phyloP scores from a whole-genome alignment of 106 monocot genomes.

The Dendrobium chrysotoxum region DNA sequence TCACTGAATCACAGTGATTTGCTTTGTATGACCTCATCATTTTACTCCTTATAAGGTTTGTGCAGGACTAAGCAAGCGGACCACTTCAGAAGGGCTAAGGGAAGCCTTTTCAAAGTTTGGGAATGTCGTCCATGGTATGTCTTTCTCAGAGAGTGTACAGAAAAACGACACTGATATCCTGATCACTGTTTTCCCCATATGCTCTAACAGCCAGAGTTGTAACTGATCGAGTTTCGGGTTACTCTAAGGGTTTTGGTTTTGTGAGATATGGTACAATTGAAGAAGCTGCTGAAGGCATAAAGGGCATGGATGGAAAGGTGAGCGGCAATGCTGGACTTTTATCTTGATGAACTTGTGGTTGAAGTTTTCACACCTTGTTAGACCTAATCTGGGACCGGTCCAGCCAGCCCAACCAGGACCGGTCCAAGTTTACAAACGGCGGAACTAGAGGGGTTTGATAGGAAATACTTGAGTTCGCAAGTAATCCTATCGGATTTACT shows the following conservation, averaged over 20 bases:
- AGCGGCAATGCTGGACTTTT: neutral
- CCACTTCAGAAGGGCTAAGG: constrained; percentile 61
- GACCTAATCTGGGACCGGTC: no score
- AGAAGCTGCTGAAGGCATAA: constrained; percentile 52
- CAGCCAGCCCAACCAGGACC: no score
- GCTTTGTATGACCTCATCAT: neutral
- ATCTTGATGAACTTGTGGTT: neutral
- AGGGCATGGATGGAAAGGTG: constrained; percentile 79
- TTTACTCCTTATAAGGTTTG: neutral
- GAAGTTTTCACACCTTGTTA: neutral
- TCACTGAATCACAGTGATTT: neutral
- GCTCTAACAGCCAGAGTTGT: constrained; percentile 49
- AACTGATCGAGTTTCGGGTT: constrained; percentile 57
- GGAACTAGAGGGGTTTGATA: no score
- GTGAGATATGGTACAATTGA: constrained; percentile 48
- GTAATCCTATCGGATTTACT: no score
- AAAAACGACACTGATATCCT: neutral
- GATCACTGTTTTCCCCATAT: neutral
- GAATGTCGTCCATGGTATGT: constrained; percentile 50
- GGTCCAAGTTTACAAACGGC: no score
- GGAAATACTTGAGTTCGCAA: no score
- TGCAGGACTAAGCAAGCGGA: constrained; percentile 70
- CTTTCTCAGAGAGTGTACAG: neutral
- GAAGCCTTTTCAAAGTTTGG: constrained; percentile 63
- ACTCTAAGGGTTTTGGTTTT: constrained; percentile 75